Percentiles rank a stretch among this genome's conserved stretches.
Evolutionary conservation across 2,329 filamentous ascomycete genomes (phyloP).

Genomic region (Aspergillus brunneoviolaceus): DNA sequence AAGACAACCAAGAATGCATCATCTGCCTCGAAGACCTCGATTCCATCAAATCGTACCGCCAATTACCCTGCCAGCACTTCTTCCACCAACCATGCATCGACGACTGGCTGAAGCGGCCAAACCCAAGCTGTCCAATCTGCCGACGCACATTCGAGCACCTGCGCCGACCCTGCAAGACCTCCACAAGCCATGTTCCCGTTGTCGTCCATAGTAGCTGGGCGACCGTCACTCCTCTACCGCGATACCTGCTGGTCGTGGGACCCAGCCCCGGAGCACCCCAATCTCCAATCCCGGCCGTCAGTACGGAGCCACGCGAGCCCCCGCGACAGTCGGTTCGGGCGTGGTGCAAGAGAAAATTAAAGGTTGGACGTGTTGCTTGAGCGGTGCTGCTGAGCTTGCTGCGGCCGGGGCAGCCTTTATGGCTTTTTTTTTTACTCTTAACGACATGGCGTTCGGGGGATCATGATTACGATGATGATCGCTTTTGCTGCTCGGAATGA

Average conservation of each 20-base stretch:
- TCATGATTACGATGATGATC: too few species aligned
- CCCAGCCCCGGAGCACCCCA: neutral
- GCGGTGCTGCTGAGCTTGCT: neutral
- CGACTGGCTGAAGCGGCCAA: neutral
- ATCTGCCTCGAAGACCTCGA: neutral
- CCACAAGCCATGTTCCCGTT: neutral
- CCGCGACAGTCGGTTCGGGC: neutral
- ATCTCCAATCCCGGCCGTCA: neutral
- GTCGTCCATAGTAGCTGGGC: neutral
- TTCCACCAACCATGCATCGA: constrained; percentile 1
- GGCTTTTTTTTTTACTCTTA: too few species aligned
- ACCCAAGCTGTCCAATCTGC: neutral
- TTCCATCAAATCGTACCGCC: neutral
- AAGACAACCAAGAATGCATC: neutral
- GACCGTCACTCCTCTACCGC: neutral
- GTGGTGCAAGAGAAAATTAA: neutral
- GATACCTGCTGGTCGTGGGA: neutral
- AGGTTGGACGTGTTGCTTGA: neutral
- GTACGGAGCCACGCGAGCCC: neutral
- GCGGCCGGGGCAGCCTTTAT: too few species aligned
- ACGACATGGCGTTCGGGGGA: too few species aligned
- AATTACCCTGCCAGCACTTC: neutral
- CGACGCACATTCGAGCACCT: neutral
- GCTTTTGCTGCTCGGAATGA: too few species aligned
- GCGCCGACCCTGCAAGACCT: constrained; percentile 4